phyloP scores from a whole-genome alignment of 352 stramenopile genomes.

The Globisporangium paroecandrum region DNA sequence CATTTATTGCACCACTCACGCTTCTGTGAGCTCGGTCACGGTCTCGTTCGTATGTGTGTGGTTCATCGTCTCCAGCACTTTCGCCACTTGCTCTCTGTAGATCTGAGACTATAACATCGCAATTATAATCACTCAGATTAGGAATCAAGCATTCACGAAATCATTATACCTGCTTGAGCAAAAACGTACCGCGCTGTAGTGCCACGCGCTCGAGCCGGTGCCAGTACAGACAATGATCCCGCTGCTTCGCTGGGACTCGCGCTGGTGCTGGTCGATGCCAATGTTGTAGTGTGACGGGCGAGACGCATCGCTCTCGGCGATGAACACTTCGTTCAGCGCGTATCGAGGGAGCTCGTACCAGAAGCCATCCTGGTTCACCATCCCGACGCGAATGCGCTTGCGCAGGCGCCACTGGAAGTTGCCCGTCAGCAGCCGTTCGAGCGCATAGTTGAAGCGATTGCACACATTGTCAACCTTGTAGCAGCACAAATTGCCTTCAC shows the following conservation, averaged over 20 bases:
- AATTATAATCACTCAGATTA: constrained; percentile 15
- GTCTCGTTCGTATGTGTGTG: constrained; percentile 88
- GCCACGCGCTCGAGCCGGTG: constrained; percentile 86
- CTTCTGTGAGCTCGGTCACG: constrained; percentile 83
- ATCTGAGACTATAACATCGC: constrained; percentile 60
- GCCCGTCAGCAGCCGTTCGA: constrained; percentile 64
- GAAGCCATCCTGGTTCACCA: constrained; percentile 88
- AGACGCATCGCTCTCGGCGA: constrained; percentile 82
- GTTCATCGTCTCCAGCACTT: constrained; percentile 77
- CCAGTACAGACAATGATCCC: constrained; percentile 87
- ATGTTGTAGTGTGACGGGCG: constrained; percentile 88
- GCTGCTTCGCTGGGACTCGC: constrained; percentile 84
- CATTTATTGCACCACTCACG: constrained; percentile 35
- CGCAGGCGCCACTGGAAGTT: constrained; percentile 80
- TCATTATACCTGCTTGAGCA: not conserved
- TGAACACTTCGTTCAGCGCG: constrained; percentile 88
- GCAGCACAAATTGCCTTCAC: constrained; percentile 85
- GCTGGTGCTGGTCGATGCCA: constrained; percentile 84
- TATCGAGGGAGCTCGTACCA: constrained; percentile 85
- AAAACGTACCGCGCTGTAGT: constrained; percentile 74
- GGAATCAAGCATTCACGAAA: not conserved
- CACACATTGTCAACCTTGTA: constrained; percentile 79
- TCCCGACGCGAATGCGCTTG: constrained; percentile 81
- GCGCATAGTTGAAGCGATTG: constrained; percentile 64
- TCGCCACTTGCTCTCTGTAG: constrained; percentile 83